Evolutionary conservation across 805 yeast species (phyloP).

Genomic region (Candida oleophila): DNA sequence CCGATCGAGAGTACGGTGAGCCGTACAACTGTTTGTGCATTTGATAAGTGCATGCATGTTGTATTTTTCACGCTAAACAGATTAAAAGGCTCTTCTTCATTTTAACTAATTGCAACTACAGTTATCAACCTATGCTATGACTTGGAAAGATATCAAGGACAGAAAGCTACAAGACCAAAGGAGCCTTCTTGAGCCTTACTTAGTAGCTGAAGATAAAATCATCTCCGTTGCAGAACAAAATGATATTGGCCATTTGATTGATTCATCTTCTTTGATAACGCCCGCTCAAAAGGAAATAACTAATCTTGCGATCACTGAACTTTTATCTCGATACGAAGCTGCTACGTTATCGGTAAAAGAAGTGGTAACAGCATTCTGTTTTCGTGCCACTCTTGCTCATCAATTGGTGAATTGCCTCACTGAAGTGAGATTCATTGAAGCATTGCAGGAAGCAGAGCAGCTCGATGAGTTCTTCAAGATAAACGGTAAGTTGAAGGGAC

Average conservation of each 20-base stretch:
- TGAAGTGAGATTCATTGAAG: background rate
- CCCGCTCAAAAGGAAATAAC: background rate
- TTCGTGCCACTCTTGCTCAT: background rate
- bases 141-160: constrained; percentile 8
- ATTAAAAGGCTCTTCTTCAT: background rate
- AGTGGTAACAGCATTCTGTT: background rate
- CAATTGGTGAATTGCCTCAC: background rate
- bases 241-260: constrained; percentile 9
- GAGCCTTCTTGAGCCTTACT: constrained; percentile 5
- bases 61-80: background rate
- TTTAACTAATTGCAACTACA: background rate
- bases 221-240: constrained; percentile 7
- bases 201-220: constrained; percentile 1
- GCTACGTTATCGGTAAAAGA: background rate
- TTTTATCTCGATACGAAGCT: background rate
- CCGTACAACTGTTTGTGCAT: background rate
- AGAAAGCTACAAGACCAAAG: constrained; percentile 5
- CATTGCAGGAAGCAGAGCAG: background rate
- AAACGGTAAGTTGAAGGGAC: constrained; percentile 10
- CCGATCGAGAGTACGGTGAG: background rate
- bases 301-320: background rate
- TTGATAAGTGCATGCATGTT: background rate
- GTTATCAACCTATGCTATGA: background rate
- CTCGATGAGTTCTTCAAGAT: constrained; percentile 9
- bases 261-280: constrained; percentile 2